Conservation (phyloP, 129 eudicot genomes). For the Dittrichia graveolens region DNA sequence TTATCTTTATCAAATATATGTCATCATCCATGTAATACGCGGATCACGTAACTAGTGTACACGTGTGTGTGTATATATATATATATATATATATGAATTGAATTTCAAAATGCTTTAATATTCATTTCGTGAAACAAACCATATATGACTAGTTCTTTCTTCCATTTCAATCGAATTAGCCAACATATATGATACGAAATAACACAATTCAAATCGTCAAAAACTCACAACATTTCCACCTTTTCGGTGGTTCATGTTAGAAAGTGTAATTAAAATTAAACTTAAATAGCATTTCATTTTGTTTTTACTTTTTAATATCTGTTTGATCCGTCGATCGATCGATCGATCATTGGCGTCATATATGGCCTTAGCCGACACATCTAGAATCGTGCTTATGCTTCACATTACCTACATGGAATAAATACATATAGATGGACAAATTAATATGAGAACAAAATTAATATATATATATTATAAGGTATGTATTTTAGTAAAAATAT, state of each 20-base stretch:
- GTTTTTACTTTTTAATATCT: not conserved
- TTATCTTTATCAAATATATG: no score
- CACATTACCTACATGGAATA: conserved; percentile 49
- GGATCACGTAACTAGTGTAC: no score
- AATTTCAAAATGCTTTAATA: no score
- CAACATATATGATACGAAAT: not conserved
- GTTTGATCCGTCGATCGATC: not conserved
- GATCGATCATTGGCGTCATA: no score
- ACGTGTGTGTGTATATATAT: no score
- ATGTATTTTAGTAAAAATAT: not conserved
- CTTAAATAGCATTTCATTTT: no score
- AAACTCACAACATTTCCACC: not conserved
- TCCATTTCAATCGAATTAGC: no score
- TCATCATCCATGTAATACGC: no score
- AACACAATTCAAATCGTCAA: not conserved
- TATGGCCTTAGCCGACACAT: conserved; percentile 38
- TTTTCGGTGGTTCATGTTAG: not conserved
- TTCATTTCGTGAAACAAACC: no score
- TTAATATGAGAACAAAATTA: conserved; percentile 8
- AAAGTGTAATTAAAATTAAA: not conserved
- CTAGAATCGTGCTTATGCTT: conserved; percentile 45
- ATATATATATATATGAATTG: no score
- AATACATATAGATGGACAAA: conserved; percentile 1
- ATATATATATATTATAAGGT: not conserved
- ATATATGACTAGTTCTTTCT: no score